phyloP scores from a whole-genome alignment of 2,329 filamentous ascomycete species.

The Myriangium duriaei region DNA sequence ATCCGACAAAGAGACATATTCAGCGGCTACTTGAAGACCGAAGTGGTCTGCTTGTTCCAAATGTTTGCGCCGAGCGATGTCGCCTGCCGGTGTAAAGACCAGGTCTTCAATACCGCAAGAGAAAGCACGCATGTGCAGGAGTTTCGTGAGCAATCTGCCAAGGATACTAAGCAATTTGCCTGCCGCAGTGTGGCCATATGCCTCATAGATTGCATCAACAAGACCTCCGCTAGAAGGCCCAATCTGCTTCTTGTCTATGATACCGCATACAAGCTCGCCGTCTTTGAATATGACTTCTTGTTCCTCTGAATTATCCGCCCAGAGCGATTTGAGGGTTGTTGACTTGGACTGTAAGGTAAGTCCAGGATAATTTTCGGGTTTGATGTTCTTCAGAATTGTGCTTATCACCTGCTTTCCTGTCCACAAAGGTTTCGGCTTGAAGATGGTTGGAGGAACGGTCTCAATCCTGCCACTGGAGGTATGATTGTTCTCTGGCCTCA shows the following conservation, averaged over 20 bases:
- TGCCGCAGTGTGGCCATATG: conserved; percentile 77
- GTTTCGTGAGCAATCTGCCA: conserved; percentile 76
- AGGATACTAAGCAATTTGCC: conserved; percentile 82
- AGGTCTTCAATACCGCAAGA: conserved; percentile 97
- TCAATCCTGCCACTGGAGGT: conserved; percentile 72
- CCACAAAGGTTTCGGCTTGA: conserved; percentile 74
- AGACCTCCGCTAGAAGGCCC: conserved; percentile 78
- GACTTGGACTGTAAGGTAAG: conserved; percentile 70
- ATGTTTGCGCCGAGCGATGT: conserved; percentile 55
- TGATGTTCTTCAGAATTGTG: conserved; percentile 85
- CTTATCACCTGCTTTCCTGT: conserved; percentile 94
- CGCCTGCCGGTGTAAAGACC: conserved; percentile 67
- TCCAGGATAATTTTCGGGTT: conserved; percentile 60
- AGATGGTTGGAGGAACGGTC: conserved; percentile 65
- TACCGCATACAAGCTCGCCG: conserved; percentile 78
- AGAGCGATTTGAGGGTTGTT: conserved; percentile 64
- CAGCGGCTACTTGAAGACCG: conserved; percentile 68
- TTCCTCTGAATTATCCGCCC: conserved; percentile 65
- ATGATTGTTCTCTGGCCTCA: conserved; percentile 82
- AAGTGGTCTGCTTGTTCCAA: conserved; percentile 54
- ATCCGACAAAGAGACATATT: conserved; percentile 74
- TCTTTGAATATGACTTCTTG: conserved; percentile 69
- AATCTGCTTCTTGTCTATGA: conserved; percentile 91
- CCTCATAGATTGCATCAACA: conserved; percentile 84
- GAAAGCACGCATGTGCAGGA: conserved; percentile 87